Base-by-base conservation (phyloP, 768 basidiomycete species). In the Pleurotus sapidus region DNA sequence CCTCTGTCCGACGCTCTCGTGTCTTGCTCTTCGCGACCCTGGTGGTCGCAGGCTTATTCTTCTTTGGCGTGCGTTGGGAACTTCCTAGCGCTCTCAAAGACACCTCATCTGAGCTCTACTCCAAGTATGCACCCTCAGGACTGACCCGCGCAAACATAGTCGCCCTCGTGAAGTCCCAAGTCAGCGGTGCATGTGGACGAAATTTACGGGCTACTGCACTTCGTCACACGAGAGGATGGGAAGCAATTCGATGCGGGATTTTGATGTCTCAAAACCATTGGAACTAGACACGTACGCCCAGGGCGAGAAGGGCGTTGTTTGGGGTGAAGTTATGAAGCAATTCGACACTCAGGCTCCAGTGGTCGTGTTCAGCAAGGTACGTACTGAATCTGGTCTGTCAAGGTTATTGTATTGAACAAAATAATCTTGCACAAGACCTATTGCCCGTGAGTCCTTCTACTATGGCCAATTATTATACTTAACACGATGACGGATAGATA, bases 311-410 rank as follows among this genome's bases (percentile, higher is more conserved):
- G 60, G 68, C 15, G 59, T 77, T 20, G 73, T 81, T 46, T 86
- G 82, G 83, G 56, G 60, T 37, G 68, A 70, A 59, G 74, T 81
- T 43, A 68, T 77, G 15, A 65, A 65, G 43, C 64, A 63, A 18
- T 62, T 91, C 47, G 72, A 80, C 38, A 64, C 74, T 15, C 68
- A 81, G 30, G 76, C 81, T 62, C 91, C 91, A 2, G 70, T 93
- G 5, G 75, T 93, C 46, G 84, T 93, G 11, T 92, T 93, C 64
- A 92, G 90, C 77, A 93, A 93, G 78, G 89, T 87, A 55, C 30
- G 77, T 69, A 18, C n/a, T 20, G 45, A 4, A 60, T 47, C 49
- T 12, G n/a, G 27, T 20, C 14, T 20, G 18, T 0, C n/a, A 27
- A 5, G 27, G 39, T 8, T 9, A 50, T 24, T 39, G 24, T 43